Conservation (phyloP, 2,329 filamentous ascomycete genomes). For the Pseudogymnoascus sp. region DNA sequence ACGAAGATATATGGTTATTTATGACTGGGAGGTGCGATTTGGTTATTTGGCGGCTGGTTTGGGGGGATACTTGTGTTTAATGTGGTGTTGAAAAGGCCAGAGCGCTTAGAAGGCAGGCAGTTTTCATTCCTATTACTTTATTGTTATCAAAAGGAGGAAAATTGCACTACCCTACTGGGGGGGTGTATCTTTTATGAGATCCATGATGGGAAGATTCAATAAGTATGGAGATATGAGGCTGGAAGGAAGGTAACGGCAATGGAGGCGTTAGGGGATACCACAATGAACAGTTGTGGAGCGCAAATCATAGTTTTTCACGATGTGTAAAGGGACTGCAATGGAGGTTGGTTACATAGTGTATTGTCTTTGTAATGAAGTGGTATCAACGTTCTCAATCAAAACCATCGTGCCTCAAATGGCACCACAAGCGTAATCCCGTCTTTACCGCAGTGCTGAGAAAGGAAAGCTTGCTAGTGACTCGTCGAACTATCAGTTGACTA, state of each 20-base stretch:
- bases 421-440: not conserved
- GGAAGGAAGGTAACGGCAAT: not conserved
- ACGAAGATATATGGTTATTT: slow-evolving; percentile 3
- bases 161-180: not conserved
- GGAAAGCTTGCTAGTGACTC: not conserved
- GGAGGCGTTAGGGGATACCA: not conserved
- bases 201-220: slow-evolving; percentile 1
- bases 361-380: slow-evolving; percentile 4
- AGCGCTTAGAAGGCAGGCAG: not conserved
- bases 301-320: not conserved
- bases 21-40: not conserved
- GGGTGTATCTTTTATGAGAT: not conserved
- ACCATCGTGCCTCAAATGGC: not conserved
- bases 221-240: not conserved
- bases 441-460: not conserved
- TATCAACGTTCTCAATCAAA: not conserved
- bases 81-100: not conserved
- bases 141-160: not conserved
- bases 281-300: not conserved
- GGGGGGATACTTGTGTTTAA: not conserved
- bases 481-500: not conserved
- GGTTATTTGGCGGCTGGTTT: not conserved
- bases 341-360: not conserved
- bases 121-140: not conserved
- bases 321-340: not conserved